phyloP scores from a whole-genome alignment of 2,329 filamentous ascomycete species.

The Xylaria hypoxylon region DNA sequence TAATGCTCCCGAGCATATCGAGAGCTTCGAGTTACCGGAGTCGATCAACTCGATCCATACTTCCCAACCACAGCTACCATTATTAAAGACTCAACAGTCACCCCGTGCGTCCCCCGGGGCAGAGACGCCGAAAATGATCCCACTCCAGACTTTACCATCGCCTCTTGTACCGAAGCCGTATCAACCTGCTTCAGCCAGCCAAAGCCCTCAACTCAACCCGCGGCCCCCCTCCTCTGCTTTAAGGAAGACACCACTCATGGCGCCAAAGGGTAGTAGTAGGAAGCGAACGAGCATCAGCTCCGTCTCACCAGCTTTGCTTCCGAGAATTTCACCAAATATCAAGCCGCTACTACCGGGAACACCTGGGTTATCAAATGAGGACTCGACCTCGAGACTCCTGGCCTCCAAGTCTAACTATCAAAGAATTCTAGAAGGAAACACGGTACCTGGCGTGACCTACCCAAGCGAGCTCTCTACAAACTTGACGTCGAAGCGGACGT shows the following conservation, averaged over 20 bases:
- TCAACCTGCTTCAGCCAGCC: slow-evolving; percentile 65
- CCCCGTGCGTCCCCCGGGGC: slow-evolving; percentile 56
- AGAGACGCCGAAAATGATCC: slow-evolving; percentile 59
- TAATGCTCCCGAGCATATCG: slow-evolving; percentile 64
- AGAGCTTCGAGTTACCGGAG: slow-evolving; percentile 77
- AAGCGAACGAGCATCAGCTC: slow-evolving; percentile 79
- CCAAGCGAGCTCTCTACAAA: slow-evolving; percentile 92
- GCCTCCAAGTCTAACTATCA: slow-evolving; percentile 98
- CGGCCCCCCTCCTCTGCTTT: slow-evolving; percentile 57
- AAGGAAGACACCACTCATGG: slow-evolving; percentile 67
- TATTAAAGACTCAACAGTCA: slow-evolving; percentile 64
- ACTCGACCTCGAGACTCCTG: slow-evolving; percentile 77
- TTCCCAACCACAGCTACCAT: slow-evolving; percentile 59
- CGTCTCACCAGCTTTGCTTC: slow-evolving; percentile 85
- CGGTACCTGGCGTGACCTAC: slow-evolving; percentile 89
- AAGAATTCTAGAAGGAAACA: slow-evolving; percentile 93
- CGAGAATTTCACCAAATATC: slow-evolving; percentile 93
- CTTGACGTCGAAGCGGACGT: slow-evolving; percentile 94
- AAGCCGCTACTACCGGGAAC: slow-evolving; percentile 83
- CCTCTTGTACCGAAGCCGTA: slow-evolving; percentile 58
- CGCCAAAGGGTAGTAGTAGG: slow-evolving; percentile 68
- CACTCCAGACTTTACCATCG: slow-evolving; percentile 64
- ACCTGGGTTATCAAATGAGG: slow-evolving; percentile 65
- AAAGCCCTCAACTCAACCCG: slow-evolving; percentile 73
- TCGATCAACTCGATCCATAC: slow-evolving; percentile 72